Conservation (phyloP, 2,329 filamentous ascomycete species). For the Pseudonectria buxi region DNA sequence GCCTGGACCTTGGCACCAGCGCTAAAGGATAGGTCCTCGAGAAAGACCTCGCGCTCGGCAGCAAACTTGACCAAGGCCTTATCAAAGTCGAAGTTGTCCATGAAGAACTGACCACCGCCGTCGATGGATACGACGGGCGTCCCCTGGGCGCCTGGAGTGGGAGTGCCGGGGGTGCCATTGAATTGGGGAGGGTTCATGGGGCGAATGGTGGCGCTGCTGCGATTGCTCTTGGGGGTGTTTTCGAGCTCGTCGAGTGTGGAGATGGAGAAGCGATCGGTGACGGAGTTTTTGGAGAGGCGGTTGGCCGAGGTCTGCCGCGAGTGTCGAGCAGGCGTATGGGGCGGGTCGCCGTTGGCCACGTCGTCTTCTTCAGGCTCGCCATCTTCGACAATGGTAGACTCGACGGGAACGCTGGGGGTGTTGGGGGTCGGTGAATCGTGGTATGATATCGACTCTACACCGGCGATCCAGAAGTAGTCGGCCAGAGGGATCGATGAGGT, state of each 20-base stretch:
- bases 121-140: conserved; percentile 8
- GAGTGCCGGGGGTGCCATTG: conserved; percentile 20
- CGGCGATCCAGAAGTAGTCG: conserved; percentile 72
- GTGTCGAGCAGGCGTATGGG: conserved; percentile 36
- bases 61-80: conserved; percentile 90
- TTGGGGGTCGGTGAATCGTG: conserved; percentile 41
- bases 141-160: conserved; percentile 3
- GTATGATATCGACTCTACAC: conserved; percentile 61
- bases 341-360: conserved; percentile 23
- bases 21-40: conserved; percentile 85
- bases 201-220: conserved; percentile 59
- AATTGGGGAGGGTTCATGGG: conserved; percentile 28
- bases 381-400: conserved; percentile 57
- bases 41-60: conserved; percentile 85
- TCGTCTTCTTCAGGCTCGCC: conserved; percentile 45
- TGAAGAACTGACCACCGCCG: conserved; percentile 29
- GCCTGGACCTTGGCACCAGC: conserved; percentile 71
- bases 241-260: conserved; percentile 52
- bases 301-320: conserved; percentile 56
- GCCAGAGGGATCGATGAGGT: conserved; percentile 58
- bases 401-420: conserved; percentile 32
- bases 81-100: conserved; percentile 83
- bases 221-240: conserved; percentile 53
- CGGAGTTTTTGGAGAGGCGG: conserved; percentile 48
- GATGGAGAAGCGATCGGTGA: conserved; percentile 46